Evolutionary conservation across 2,329 filamentous ascomycete genomes (phyloP).

Genomic region (Colletotrichum sp.): DNA sequence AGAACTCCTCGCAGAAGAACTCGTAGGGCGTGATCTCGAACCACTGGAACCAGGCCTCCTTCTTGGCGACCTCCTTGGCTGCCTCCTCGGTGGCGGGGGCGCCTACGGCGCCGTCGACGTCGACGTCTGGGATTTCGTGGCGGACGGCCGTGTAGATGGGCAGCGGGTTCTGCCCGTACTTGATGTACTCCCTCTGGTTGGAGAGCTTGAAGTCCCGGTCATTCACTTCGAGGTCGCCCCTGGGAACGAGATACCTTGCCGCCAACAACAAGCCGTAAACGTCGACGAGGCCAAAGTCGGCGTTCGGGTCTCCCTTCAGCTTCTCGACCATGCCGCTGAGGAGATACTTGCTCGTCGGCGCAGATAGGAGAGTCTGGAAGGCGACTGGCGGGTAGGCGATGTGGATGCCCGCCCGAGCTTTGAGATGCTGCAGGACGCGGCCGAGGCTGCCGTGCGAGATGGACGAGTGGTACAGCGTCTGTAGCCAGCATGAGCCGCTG

Average conservation of each 20-base stretch:
- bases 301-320: slow-evolving; percentile 78
- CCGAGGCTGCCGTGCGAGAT: slow-evolving; percentile 72
- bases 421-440: slow-evolving; percentile 82
- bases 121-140: slow-evolving; percentile 84
- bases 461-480: slow-evolving; percentile 84
- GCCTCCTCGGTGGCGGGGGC: slow-evolving; percentile 44
- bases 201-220: slow-evolving; percentile 88
- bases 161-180: slow-evolving; percentile 81
- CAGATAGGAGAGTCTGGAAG: slow-evolving; percentile 79
- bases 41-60: slow-evolving; percentile 96
- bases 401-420: slow-evolving; percentile 82
- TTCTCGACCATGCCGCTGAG: slow-evolving; percentile 91
- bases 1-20: slow-evolving; percentile 92
- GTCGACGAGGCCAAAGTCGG: slow-evolving; percentile 90
- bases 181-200: slow-evolving; percentile 78
- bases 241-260: slow-evolving; percentile 83
- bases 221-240: slow-evolving; percentile 79
- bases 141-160: slow-evolving; percentile 96
- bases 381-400: slow-evolving; percentile 92
- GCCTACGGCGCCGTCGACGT: slow-evolving; percentile 43
- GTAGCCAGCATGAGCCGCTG: slow-evolving; percentile 95
- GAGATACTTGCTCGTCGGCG: slow-evolving; percentile 92
- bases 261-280: slow-evolving; percentile 88
- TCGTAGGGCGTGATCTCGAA: slow-evolving; percentile 96
- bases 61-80: slow-evolving; percentile 57